A percentile compares a stretch with the other conserved stretches of the same genome.
Conservation (phyloP, 305 asterid species). For the Stenogyne calaminthoides region DNA sequence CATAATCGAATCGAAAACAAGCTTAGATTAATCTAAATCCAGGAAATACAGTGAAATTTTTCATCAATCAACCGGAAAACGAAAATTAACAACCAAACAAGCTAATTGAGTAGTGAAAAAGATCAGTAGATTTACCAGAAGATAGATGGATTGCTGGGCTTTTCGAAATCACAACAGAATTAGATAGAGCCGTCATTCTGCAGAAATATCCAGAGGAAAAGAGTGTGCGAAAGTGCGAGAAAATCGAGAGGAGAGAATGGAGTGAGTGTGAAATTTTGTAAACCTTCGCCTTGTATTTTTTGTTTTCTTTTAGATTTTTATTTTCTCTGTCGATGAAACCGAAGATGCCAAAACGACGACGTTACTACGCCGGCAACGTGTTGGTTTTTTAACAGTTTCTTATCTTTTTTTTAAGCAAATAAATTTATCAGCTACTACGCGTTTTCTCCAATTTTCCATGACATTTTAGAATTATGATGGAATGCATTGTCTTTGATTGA, state of each 20-base stretch:
- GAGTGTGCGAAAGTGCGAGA: slow-evolving; percentile 28
- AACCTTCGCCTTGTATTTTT: slow-evolving; percentile 7
- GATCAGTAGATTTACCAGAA: slow-evolving; percentile 37
- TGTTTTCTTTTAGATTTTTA: background rate
- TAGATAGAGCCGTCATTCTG: slow-evolving; percentile 43
- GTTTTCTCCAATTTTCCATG: too few species aligned
- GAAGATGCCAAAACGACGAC: slow-evolving; percentile 30
- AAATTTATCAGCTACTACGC: too few species aligned
- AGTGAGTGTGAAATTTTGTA: background rate
- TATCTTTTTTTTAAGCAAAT: background rate
- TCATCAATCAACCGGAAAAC: background rate
- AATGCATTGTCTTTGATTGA: too few species aligned
- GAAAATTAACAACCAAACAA: background rate
- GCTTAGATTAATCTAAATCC: background rate
- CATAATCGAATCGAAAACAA: background rate
- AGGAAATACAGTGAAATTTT: background rate
- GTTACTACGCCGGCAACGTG: background rate
- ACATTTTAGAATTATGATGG: too few species aligned
- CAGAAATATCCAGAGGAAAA: background rate
- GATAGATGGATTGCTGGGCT: slow-evolving; percentile 33
- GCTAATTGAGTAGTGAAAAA: background rate
- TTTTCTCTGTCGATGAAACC: slow-evolving; percentile 34
- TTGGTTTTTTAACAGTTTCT: background rate
- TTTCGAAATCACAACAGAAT: slow-evolving; percentile 38
- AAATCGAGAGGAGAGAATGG: slow-evolving; percentile 24